phyloP scores from a whole-genome alignment of 148 eudicot species.

The Bassia scoparia region DNA sequence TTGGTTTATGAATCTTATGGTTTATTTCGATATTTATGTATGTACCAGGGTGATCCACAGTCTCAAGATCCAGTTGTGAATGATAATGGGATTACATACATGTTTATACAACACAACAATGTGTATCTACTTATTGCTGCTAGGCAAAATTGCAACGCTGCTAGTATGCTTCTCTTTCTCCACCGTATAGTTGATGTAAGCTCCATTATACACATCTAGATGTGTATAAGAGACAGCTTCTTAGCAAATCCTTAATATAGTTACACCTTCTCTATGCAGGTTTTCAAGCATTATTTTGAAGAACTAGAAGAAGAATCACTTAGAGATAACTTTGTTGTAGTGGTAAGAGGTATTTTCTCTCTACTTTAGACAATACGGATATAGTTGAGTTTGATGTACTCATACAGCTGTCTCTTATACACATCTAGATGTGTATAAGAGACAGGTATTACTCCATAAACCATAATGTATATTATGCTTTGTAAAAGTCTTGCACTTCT shows the following conservation, averaged over 20 bases:
- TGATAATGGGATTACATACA: constrained; percentile 86
- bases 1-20: neutral
- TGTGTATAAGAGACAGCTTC: too few species aligned
- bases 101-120: constrained; percentile 93
- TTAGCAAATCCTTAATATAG: constrained; percentile 4
- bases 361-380: neutral
- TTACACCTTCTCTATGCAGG: constrained; percentile 43
- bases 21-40: constrained; percentile 1
- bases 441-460: too few species aligned
- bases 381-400: constrained; percentile 9
- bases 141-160: constrained; percentile 95
- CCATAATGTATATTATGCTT: neutral
- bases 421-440: too few species aligned
- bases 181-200: constrained; percentile 72
- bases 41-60: constrained; percentile 39
- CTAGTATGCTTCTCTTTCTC: constrained; percentile 82
- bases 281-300: constrained; percentile 95
- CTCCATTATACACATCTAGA: too few species aligned
- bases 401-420: too few species aligned
- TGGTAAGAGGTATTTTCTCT: constrained; percentile 55
- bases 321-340: constrained; percentile 96
- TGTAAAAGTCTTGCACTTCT: neutral
- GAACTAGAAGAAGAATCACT: constrained; percentile 97
- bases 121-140: constrained; percentile 81
- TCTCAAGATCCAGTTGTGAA: constrained; percentile 82